These are phyloP conservation scores for Actinomucor elegans DNA, from an alignment of 371 early-diverging fungal species.

Conservation along the genomic window DNA sequence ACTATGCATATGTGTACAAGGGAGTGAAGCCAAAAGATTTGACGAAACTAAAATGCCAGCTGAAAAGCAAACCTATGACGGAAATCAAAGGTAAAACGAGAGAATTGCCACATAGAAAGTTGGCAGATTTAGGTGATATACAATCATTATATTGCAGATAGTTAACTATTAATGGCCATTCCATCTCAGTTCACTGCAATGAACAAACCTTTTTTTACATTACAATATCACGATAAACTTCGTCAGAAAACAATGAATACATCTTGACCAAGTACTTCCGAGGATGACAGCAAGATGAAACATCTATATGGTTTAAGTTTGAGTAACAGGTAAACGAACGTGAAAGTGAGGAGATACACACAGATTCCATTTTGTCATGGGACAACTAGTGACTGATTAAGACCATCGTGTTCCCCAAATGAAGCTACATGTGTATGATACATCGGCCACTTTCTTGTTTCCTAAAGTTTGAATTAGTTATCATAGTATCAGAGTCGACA, in stretches of 20 bases:
- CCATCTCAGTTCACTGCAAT: too few species aligned
- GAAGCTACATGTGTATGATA: background rate
- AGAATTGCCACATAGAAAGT: too few species aligned
- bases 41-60: background rate
- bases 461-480: background rate
- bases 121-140: too few species aligned
- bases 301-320: constrained; percentile 8
- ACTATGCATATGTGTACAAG: background rate
- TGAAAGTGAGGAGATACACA: background rate
- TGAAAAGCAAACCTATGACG: background rate
- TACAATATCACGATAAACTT: constrained; percentile 4
- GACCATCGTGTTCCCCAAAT: constrained; percentile 22
- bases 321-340: background rate
- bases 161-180: too few species aligned
- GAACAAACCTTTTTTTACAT: too few species aligned
- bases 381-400: constrained; percentile 8
- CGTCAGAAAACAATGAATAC: background rate
- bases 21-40: too few species aligned
- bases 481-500: background rate
- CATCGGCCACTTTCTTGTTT: background rate
- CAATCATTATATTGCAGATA: too few species aligned
- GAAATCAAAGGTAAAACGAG: constrained; percentile 4
- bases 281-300: constrained; percentile 25
- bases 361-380: constrained; percentile 10
- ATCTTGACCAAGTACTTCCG: background rate